phyloP scores from a whole-genome alignment of 2,329 filamentous ascomycete species.

The Claviceps arundinis region DNA sequence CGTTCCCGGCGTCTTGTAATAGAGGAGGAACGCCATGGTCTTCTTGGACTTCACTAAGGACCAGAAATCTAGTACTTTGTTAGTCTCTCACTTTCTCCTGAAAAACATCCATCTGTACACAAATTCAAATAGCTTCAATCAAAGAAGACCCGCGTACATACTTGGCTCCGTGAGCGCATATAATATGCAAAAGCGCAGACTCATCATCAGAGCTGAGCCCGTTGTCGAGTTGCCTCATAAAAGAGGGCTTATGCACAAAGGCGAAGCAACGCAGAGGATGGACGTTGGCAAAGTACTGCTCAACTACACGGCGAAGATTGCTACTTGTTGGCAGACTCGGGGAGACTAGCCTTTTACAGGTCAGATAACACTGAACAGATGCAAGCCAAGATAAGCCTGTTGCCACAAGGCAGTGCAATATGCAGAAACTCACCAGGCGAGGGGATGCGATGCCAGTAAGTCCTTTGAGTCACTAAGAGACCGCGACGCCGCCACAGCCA shows the following conservation, averaged over 20 bases:
- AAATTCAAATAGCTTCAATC: no score
- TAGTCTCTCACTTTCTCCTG: background rate
- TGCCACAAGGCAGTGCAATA: background rate
- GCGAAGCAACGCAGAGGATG: slow-evolving; percentile 28
- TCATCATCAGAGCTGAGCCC: slow-evolving; percentile 23
- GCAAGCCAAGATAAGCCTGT: no score
- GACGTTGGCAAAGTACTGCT: slow-evolving; percentile 25
- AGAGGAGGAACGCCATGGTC: slow-evolving; percentile 17
- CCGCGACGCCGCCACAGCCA: background rate
- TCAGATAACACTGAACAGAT: background rate
- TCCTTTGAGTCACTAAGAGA: background rate
- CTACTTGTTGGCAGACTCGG: slow-evolving; percentile 19
- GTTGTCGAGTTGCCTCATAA: slow-evolving; percentile 24
- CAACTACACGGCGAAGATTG: slow-evolving; percentile 22
- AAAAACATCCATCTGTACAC: no score
- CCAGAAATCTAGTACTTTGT: slow-evolving; percentile 19
- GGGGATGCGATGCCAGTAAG: slow-evolving; percentile 1
- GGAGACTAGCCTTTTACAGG: slow-evolving; percentile 17
- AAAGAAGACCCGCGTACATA: slow-evolving; percentile 7
- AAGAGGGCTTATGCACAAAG: slow-evolving; percentile 27
- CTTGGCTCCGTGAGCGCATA: slow-evolving; percentile 27
- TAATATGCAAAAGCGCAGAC: slow-evolving; percentile 22
- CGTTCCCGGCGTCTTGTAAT: slow-evolving; percentile 21
- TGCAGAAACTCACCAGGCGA: slow-evolving; percentile 4
- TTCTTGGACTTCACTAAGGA: slow-evolving; percentile 16